These are phyloP conservation scores for Achlya hypogyna DNA, from an alignment of 352 stramenopile species.

Conservation along the genomic window DNA sequence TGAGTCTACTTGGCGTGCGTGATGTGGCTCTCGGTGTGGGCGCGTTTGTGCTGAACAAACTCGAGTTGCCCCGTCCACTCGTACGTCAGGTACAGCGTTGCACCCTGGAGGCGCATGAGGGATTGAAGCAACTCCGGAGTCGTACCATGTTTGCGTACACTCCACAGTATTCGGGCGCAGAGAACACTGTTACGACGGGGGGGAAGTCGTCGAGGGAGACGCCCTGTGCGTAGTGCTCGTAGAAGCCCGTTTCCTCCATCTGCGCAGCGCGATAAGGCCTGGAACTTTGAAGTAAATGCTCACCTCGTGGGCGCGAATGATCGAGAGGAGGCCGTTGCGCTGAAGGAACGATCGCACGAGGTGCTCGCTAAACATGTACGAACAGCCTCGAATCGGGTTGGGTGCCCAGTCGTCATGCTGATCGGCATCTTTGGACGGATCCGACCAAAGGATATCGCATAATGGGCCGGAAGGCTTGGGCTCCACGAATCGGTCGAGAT, in stretches of 20 bases:
- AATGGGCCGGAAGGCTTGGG: constrained; percentile 84
- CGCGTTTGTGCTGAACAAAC: constrained; percentile 61
- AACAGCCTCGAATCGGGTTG: constrained; percentile 65
- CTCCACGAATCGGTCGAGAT: constrained; percentile 70
- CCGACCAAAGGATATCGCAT: constrained; percentile 99
- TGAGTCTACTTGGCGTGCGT: not conserved
- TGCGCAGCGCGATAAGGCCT: constrained; percentile 10
- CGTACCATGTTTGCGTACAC: constrained; percentile 60
- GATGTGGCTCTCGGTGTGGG: not conserved
- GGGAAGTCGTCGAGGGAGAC: constrained; percentile 12
- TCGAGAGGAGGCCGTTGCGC: constrained; percentile 52
- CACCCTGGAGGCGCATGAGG: constrained; percentile 26
- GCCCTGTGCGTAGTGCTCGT: constrained; percentile 43
- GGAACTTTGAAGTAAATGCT: not conserved
- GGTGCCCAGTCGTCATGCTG: constrained; percentile 41
- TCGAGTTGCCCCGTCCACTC: constrained; percentile 32
- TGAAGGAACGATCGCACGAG: constrained; percentile 54
- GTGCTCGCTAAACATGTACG: constrained; percentile 70
- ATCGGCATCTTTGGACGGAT: constrained; percentile 89
- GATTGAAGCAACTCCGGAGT: no score
- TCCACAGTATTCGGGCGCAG: constrained; percentile 76
- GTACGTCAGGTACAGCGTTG: constrained; percentile 58
- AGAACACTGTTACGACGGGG: constrained; percentile 53
- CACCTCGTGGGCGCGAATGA: constrained; percentile 70
- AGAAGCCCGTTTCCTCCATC: constrained; percentile 65